phyloP scores from a whole-genome alignment of 257 asterid species.

The Nicotiana otophora region DNA sequence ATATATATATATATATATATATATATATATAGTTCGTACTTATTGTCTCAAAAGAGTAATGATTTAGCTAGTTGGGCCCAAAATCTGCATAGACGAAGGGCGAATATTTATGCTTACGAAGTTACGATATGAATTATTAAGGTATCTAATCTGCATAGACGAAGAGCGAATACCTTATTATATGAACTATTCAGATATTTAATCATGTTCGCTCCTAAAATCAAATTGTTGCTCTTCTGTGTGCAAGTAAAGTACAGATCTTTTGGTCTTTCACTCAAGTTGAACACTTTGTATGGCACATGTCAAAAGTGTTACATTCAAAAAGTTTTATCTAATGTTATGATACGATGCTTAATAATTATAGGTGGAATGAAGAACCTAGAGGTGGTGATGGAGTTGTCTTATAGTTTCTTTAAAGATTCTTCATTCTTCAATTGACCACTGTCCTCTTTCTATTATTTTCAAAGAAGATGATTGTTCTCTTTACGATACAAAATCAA shows the following conservation, averaged over 20 bases:
- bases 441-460: background rate
- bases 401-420: background rate
- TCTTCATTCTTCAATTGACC: background rate
- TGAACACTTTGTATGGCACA: background rate
- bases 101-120: too few species aligned
- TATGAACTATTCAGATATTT: background rate
- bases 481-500: background rate
- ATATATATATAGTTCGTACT: too few species aligned
- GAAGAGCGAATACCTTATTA: background rate
- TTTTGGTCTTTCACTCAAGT: background rate
- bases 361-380: conserved; percentile 4
- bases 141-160: background rate
- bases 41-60: too few species aligned
- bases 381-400: background rate
- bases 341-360: background rate
- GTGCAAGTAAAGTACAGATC: background rate
- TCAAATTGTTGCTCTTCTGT: background rate
- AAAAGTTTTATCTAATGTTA: background rate
- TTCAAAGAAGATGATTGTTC: background rate
- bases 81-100: too few species aligned
- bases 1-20: too few species aligned
- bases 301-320: conserved; percentile 3
- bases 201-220: background rate
- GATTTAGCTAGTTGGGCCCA: too few species aligned
- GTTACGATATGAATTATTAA: too few species aligned